Conservation (phyloP, 139 green algal species). For the Chlamydomonas sphaeroides region DNA sequence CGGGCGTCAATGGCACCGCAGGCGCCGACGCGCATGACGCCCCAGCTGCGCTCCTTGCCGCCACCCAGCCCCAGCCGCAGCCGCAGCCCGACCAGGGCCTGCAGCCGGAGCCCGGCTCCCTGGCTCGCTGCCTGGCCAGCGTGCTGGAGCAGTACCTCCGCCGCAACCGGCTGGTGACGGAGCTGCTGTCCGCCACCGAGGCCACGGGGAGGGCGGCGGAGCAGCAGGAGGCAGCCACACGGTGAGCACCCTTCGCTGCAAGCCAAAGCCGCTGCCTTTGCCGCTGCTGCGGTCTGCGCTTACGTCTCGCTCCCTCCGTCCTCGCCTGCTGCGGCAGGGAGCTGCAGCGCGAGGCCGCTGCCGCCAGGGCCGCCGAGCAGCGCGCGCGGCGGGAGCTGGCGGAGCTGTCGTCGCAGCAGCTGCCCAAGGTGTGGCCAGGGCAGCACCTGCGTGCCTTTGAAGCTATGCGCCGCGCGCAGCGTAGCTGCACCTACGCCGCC, state of each 20-base stretch:
- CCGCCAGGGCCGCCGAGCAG: background rate
- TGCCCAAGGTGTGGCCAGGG: conserved; percentile 26
- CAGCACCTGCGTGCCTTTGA: too few relatives aligned
- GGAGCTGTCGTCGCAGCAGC: conserved; percentile 33
- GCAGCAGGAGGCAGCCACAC: conserved; percentile 22
- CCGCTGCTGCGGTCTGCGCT: too few relatives aligned
- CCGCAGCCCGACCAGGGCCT: background rate
- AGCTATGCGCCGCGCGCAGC: too few relatives aligned
- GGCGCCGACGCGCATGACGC: background rate
- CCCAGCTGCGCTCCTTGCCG: background rate
- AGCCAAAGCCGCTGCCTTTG: too few relatives aligned
- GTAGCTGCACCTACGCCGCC: too few relatives aligned
- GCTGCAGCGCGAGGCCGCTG: conserved; percentile 15
- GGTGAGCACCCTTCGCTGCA: too few relatives aligned
- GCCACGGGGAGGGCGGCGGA: background rate
- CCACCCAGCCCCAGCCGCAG: background rate
- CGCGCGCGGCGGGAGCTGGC: conserved; percentile 12
- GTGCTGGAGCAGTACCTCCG: conserved; percentile 39
- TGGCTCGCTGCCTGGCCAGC: conserved; percentile 9
- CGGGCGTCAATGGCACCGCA: too few relatives aligned
- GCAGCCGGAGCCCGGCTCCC: background rate
- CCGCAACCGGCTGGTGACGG: conserved; percentile 40
- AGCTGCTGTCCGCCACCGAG: conserved; percentile 41
- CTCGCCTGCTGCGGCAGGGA: too few relatives aligned
- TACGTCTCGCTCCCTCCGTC: too few relatives aligned